Evolutionary conservation across 495 filamentous ascomycete genomes (phyloP).

Genomic region (Podospora fimiseda): DNA sequence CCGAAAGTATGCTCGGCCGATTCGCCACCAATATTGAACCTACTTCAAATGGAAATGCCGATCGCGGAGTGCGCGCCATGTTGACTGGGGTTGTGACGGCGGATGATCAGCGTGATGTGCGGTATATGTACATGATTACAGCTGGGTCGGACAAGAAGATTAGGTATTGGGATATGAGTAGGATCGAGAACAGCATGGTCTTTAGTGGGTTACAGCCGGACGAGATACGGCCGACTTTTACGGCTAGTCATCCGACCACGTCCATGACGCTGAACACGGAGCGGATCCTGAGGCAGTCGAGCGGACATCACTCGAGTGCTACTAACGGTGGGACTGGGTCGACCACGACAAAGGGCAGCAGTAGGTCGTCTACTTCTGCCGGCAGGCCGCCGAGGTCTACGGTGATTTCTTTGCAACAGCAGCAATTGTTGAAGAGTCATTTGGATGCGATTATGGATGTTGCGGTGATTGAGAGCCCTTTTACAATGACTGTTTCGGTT

Average conservation of each 20-base stretch:
- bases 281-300: slow-evolving; percentile 44
- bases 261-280: slow-evolving; percentile 69
- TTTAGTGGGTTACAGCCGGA: slow-evolving; percentile 72
- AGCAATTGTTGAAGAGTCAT: slow-evolving; percentile 77
- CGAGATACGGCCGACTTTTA: slow-evolving; percentile 65
- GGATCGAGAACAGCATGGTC: slow-evolving; percentile 64
- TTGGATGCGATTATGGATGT: slow-evolving; percentile 86
- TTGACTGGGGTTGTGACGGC: slow-evolving; percentile 44
- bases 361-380: slow-evolving; percentile 23
- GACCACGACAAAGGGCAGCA: slow-evolving; percentile 28
- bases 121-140: slow-evolving; percentile 69
- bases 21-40: slow-evolving; percentile 71
- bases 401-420: slow-evolving; percentile 84
- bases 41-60: slow-evolving; percentile 37
- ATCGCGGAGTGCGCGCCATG: slow-evolving; percentile 58
- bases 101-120: slow-evolving; percentile 54
- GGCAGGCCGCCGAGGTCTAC: slow-evolving; percentile 65
- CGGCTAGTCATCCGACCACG: slow-evolving; percentile 59
- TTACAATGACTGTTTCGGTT: slow-evolving; percentile 85
- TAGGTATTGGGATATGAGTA: slow-evolving; percentile 82
- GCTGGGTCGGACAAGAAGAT: slow-evolving; percentile 86
- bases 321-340: slow-evolving; percentile 32
- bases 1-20: slow-evolving; percentile 81
- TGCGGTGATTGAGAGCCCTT: slow-evolving; percentile 78
- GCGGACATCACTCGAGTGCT: slow-evolving; percentile 17